Evolutionary conservation across 1,284 basidiomycete genomes (phyloP).

Genomic region (Stereum hirsutum): DNA sequence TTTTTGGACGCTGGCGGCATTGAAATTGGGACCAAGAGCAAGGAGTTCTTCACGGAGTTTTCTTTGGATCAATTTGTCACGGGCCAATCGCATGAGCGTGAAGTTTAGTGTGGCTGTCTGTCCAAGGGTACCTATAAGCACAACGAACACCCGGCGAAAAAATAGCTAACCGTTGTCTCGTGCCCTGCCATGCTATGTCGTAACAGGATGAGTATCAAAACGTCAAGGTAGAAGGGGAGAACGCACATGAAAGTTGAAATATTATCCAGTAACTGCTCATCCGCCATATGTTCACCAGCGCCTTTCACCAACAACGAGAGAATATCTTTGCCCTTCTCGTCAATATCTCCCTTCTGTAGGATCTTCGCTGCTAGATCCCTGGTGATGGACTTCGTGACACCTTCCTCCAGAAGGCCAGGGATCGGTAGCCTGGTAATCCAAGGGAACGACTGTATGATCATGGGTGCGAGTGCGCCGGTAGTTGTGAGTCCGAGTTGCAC

Average conservation of each 20-base stretch:
- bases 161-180: neutral
- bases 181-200: neutral
- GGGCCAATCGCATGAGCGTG: neutral
- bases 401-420: constrained; percentile 10
- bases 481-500: neutral
- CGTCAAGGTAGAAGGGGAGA: too few species aligned
- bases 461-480: neutral
- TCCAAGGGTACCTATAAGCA: too few species aligned
- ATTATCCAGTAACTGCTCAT: neutral
- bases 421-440: constrained; percentile 1
- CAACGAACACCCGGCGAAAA: too few species aligned
- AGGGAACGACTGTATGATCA: neutral
- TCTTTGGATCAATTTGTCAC: neutral
- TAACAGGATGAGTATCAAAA: neutral
- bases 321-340: neutral
- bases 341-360: neutral
- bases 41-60: neutral
- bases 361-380: neutral
- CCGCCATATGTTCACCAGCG: neutral
- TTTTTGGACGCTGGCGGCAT: neutral
- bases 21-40: neutral
- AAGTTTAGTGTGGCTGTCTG: neutral
- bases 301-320: neutral
- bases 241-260: neutral
- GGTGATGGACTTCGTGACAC: neutral